A percentile compares a stretch with the other conserved stretches of the same genome.
Conservation (phyloP, 2,329 filamentous ascomycete species). For the Diaporthe longicolla region DNA sequence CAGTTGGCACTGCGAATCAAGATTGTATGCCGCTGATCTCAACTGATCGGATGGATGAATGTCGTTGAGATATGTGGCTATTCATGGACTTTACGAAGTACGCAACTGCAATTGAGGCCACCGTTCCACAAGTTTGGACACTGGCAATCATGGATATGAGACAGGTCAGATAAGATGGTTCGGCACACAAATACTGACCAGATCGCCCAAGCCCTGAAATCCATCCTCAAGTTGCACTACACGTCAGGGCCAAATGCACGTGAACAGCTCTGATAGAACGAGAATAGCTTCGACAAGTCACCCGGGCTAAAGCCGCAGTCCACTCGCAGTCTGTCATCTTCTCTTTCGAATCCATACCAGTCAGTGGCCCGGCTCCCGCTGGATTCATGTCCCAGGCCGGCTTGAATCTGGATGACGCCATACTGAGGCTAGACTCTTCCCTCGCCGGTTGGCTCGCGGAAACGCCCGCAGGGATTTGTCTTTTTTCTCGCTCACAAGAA, state of each 20-base stretch:
- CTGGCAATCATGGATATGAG: not conserved
- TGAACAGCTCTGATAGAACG: not conserved
- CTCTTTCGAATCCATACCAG: not conserved
- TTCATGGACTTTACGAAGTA: not conserved
- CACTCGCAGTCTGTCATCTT: not conserved
- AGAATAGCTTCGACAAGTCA: constrained; percentile 2
- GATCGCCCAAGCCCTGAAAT: not conserved
- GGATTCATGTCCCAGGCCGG: constrained; percentile 20
- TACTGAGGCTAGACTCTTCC: constrained; percentile 20
- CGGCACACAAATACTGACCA: not conserved
- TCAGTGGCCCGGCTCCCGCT: constrained; percentile 1
- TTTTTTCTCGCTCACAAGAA: constrained; percentile 8
- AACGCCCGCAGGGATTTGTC: constrained; percentile 20
- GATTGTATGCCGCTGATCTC: not conserved
- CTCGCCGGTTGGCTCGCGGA: constrained; percentile 15
- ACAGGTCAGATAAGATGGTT: not conserved
- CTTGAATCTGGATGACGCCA: constrained; percentile 38
- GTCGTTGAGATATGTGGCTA: no score
- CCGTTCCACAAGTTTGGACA: not conserved
- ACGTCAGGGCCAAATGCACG: no score
- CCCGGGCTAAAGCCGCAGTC: not conserved
- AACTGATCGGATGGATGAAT: not conserved
- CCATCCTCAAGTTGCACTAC: not conserved
- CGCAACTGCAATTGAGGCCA: not conserved
- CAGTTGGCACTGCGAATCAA: constrained; percentile 4